These are phyloP conservation scores for Capsella bursapastoris DNA, from an alignment of 345 rosid genomes.

Conservation along the genomic window DNA sequence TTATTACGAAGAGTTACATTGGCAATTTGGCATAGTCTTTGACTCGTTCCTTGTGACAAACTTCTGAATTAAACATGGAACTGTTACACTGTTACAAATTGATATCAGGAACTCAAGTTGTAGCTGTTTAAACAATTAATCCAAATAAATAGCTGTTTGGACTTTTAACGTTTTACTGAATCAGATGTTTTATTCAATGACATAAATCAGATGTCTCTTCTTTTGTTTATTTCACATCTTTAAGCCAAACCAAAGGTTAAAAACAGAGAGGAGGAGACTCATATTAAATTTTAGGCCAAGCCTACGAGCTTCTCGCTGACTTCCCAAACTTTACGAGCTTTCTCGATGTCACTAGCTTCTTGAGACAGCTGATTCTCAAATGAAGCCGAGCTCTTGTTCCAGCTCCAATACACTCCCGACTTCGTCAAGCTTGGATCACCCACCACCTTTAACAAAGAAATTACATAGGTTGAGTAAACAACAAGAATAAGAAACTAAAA, in stretches of 20 bases:
- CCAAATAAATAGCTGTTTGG: no score
- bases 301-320: constrained; percentile 92
- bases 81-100: neutral
- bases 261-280: constrained; percentile 19
- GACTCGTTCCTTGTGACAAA: no score
- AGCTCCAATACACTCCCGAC: constrained; percentile 97
- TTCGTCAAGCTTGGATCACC: constrained; percentile 86
- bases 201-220: constrained; percentile 6
- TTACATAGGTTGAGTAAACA: constrained; percentile 11
- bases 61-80: neutral
- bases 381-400: constrained; percentile 89
- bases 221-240: constrained; percentile 12
- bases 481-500: neutral
- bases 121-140: no score
- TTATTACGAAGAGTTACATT: no score
- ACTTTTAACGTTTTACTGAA: neutral
- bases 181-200: no score
- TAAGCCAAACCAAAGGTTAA: neutral
- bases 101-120: neutral
- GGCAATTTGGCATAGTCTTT: no score
- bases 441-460: constrained; percentile 58
- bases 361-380: constrained; percentile 89
- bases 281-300: constrained; percentile 53
- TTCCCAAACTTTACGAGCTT: constrained; percentile 89
- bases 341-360: constrained; percentile 79